Conservation (phyloP, 208 protist genomes). For the Leishmania tarentolae region DNA sequence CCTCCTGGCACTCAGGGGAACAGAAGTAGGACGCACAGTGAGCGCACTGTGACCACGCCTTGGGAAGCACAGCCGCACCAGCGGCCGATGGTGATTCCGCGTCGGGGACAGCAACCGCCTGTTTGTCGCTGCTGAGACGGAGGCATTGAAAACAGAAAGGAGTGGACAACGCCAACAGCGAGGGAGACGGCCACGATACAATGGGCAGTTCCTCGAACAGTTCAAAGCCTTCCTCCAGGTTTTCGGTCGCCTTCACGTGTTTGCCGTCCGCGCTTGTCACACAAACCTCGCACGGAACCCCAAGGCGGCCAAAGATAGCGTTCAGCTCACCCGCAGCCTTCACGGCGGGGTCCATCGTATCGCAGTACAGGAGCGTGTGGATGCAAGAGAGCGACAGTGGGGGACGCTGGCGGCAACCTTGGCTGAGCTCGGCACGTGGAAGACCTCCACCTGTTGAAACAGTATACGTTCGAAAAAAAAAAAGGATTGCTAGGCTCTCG, state of each 20-base stretch:
- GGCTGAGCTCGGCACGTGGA: not conserved
- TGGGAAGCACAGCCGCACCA: not conserved
- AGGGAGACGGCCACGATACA: conserved; percentile 65
- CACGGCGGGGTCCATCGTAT: conserved; percentile 56
- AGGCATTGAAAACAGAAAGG: conserved; percentile 80
- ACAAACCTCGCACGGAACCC: conserved; percentile 56
- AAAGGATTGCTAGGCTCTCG: not conserved
- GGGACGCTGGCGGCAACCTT: not conserved
- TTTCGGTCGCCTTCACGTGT: conserved; percentile 55
- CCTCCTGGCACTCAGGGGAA: conserved; percentile 43
- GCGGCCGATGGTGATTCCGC: not conserved
- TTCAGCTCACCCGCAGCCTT: conserved; percentile 59
- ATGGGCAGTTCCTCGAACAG: conserved; percentile 81
- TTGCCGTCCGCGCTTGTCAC: conserved; percentile 58
- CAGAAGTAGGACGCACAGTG: conserved; percentile 69
- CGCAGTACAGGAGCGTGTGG: not conserved
- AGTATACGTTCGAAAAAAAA: not conserved
- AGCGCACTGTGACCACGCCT: conserved; percentile 39
- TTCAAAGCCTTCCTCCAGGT: conserved; percentile 37
- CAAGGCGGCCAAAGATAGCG: conserved; percentile 51
- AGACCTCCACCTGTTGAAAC: not conserved
- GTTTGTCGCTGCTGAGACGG: conserved; percentile 28
- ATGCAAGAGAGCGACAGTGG: conserved; percentile 15
- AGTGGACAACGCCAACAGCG: conserved; percentile 34
- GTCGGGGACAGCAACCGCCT: not conserved